phyloP scores from a whole-genome alignment of 2,329 filamentous ascomycete species.

The Colletotrichum eremochloae region DNA sequence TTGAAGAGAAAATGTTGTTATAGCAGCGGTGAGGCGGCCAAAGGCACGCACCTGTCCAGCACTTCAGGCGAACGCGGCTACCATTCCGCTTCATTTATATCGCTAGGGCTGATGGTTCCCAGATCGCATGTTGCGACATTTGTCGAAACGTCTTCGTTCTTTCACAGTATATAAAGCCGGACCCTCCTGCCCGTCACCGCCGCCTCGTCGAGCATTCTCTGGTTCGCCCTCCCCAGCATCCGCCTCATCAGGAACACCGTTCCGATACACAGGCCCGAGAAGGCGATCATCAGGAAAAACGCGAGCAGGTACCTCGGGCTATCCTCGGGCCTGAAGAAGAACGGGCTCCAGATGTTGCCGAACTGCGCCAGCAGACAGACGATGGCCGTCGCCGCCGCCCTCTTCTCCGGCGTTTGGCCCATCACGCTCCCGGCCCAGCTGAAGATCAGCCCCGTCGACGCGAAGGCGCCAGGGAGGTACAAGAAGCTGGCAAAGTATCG shows the following conservation, averaged over 20 bases:
- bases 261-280: conserved; percentile 24
- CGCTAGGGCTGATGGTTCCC: background rate
- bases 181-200: conserved; percentile 27
- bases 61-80: background rate
- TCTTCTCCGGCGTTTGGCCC: conserved; percentile 55
- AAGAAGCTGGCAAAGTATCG: conserved; percentile 58
- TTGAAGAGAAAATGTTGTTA: background rate
- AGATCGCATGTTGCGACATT: background rate
- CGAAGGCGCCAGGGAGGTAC: conserved; percentile 46
- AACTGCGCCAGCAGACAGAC: conserved; percentile 54
- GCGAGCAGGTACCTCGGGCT: conserved; percentile 48
- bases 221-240: conserved; percentile 31
- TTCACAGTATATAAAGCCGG: conserved; percentile 25
- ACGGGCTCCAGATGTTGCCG: conserved; percentile 56
- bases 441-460: conserved; percentile 51
- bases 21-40: too few species aligned
- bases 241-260: conserved; percentile 34
- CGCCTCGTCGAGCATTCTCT: conserved; percentile 22
- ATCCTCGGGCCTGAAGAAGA: conserved; percentile 52
- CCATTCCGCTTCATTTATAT: background rate
- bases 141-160: background rate
- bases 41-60: too few species aligned
- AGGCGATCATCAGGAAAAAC: conserved; percentile 45
- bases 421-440: conserved; percentile 53
- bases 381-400: conserved; percentile 52